phyloP scores from a whole-genome alignment of 2,329 filamentous ascomycete genomes.

The Ceratocystis lukuohia region DNA sequence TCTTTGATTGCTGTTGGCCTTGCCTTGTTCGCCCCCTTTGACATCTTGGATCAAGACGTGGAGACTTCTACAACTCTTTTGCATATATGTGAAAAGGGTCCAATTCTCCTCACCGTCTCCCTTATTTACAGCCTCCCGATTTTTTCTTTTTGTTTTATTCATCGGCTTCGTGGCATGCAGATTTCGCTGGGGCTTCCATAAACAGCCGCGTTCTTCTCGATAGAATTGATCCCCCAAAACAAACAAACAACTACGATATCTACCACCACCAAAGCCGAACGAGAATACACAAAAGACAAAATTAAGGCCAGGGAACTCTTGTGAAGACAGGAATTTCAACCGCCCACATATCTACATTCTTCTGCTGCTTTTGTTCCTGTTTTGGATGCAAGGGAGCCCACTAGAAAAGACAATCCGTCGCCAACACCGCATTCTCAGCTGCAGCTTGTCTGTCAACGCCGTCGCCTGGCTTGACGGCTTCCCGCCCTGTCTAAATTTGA shows the following conservation, averaged over 20 bases:
- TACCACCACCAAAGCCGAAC: not conserved
- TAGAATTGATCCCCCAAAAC: not conserved
- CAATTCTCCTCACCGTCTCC: not conserved
- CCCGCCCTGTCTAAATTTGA: not conserved
- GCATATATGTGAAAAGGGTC: not conserved
- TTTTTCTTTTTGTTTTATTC: not conserved
- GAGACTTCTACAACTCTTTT: not conserved
- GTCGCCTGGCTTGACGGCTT: not conserved
- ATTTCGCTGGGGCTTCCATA: not conserved
- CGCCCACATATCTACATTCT: slow-evolving; percentile 4
- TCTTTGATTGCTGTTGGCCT: not conserved
- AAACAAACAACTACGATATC: not conserved
- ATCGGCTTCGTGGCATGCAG: not conserved
- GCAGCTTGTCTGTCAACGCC: not conserved
- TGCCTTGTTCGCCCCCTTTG: not conserved
- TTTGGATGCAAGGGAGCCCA: not conserved
- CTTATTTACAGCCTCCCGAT: not conserved
- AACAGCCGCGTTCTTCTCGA: not conserved
- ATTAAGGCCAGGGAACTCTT: not conserved
- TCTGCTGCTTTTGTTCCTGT: not conserved
- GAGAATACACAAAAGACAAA: not conserved
- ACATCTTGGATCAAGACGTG: not conserved
- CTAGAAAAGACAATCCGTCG: not conserved
- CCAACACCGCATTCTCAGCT: not conserved
- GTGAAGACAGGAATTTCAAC: not conserved